Conservation (phyloP, 441 rosid species). For the Kokia cookei region DNA sequence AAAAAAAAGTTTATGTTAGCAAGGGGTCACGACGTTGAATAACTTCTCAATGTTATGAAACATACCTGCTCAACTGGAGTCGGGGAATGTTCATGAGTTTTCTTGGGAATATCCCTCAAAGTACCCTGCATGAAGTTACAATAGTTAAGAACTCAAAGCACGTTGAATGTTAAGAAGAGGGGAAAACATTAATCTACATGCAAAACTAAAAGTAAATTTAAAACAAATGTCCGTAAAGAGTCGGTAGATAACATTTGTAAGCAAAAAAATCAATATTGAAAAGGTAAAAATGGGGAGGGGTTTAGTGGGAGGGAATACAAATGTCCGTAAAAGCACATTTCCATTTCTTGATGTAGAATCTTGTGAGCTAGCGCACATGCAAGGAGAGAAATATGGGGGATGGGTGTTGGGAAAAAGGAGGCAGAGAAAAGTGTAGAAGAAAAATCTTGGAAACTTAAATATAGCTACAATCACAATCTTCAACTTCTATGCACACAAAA, state of each 20-base stretch:
- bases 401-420: neutral
- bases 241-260: neutral
- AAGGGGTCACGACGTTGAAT: neutral
- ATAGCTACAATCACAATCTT: neutral
- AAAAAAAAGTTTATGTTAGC: neutral
- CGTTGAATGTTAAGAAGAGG: neutral
- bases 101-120: slow-evolving; percentile 61
- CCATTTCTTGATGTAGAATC: neutral
- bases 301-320: neutral
- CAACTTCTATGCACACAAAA: neutral
- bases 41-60: neutral
- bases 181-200: neutral
- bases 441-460: neutral
- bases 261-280: neutral
- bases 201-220: slow-evolving; percentile 3
- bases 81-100: slow-evolving; percentile 40
- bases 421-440: neutral
- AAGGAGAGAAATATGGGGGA: neutral
- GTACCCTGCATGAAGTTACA: slow-evolving; percentile 46
- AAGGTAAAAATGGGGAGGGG: neutral
- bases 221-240: neutral
- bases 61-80: slow-evolving; percentile 44
- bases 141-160: neutral
- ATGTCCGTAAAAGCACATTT: neutral
- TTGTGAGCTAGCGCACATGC: neutral